Percentiles rank a stretch among this genome's conserved stretches.
phyloP scores from a whole-genome alignment of 345 rosid genomes.

The Hibiscus trionum region DNA sequence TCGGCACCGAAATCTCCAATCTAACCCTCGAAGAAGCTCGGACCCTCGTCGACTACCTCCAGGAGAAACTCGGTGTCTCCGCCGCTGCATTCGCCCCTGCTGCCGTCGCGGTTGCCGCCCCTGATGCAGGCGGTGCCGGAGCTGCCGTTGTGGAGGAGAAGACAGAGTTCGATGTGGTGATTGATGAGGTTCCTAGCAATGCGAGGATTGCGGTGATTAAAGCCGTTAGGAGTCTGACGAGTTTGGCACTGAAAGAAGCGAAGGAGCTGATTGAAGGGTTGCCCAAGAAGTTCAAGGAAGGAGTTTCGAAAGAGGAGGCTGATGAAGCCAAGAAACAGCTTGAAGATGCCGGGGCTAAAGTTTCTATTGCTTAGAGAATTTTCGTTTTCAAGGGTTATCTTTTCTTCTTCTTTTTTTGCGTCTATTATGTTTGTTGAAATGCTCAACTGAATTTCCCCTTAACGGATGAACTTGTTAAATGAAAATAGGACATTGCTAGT shows the following conservation, averaged over 20 bases:
- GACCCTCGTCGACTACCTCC: slow-evolving; percentile 64
- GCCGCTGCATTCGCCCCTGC: slow-evolving; percentile 68
- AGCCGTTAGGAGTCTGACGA: slow-evolving; percentile 67
- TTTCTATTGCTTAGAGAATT: slow-evolving; percentile 38
- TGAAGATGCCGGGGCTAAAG: slow-evolving; percentile 79
- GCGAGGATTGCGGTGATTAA: slow-evolving; percentile 76
- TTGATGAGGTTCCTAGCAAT: slow-evolving; percentile 68
- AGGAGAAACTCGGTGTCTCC: slow-evolving; percentile 78
- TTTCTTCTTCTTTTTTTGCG: neutral
- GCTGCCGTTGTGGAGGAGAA: slow-evolving; percentile 52
- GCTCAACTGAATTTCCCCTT: neutral
- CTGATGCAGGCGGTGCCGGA: slow-evolving; percentile 16
- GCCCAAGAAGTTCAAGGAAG: slow-evolving; percentile 85
- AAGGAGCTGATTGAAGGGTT: slow-evolving; percentile 78
- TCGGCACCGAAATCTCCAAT: slow-evolving; percentile 53
- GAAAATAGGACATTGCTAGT: neutral
- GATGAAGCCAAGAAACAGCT: slow-evolving; percentile 84
- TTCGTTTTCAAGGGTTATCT: neutral
- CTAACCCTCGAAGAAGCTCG: slow-evolving; percentile 78
- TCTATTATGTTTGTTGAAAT: neutral
- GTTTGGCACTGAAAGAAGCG: slow-evolving; percentile 82
- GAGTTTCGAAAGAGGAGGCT: slow-evolving; percentile 68
- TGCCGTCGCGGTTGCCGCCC: slow-evolving; percentile 37
- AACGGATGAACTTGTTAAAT: neutral
- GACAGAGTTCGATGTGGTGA: slow-evolving; percentile 75